Evolutionary conservation across 2,329 filamentous ascomycete species (phyloP), one percentile per base, ranked within the genome.

Genomic region (Fusarium penzigii): DNA sequence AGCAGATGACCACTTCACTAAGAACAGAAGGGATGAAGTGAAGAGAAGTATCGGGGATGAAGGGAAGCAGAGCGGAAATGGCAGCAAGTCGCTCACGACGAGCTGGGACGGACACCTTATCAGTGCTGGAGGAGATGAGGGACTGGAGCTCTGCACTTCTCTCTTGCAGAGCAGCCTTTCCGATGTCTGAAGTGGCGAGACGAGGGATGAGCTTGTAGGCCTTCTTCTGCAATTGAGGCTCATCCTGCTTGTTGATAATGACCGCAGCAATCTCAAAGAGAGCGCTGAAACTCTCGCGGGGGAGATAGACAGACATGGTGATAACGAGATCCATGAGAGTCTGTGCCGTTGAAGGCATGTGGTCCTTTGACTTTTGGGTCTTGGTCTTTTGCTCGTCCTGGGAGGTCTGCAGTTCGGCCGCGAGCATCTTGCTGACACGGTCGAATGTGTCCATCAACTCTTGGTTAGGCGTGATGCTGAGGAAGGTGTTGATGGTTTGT

Each of bases 131-230:
- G 29, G 97, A 73, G 38, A 99, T 78, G 44, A 99, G 78, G n/a
- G 83, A 73, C 72, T 97, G 93, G 17, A 99, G 78, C 66, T 97
- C 92, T 1, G 73, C 72, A 61, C 84, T 90, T 48, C 92, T 85
- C 65, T 92, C 87, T 57, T 81, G 72, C 2, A 99, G 80, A 4
- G 93, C 92, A n/a, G 78, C 74, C 61, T 83, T 84, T 42, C 94
- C 94, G 44, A 81, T 83, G 34, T 89, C 84, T 1, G 92, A 96
- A 58, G 90, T 88, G 2, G 90, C 88, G 39, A 99, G 82, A 49
- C 94, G 87, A 4, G 94, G 93, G 46, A 99, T 95, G 46, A 99
- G 83, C 77, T 97, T 97, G 78, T 99, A 99, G 0, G 94, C 93
- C 75, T 99, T 99, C 83, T 99, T 99, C 72, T 97, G 93, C 36